Evolutionary conservation across 2,329 filamentous ascomycete genomes (phyloP).

Genomic region (Fusarium torreyae): DNA sequence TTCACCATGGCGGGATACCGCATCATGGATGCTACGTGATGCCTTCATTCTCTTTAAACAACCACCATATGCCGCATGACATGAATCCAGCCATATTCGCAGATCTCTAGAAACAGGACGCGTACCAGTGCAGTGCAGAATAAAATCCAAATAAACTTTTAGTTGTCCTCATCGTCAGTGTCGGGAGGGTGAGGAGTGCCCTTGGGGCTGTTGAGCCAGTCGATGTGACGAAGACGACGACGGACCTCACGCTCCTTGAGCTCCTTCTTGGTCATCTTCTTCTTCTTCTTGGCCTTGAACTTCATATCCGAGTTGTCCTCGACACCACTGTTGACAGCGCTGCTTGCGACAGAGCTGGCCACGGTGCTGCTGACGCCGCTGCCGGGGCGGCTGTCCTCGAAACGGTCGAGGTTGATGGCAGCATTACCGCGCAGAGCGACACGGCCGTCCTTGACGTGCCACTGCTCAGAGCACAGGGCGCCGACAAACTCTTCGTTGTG

Average conservation of each 20-base stretch:
- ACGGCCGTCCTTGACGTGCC: constrained; percentile 91
- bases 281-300: constrained; percentile 94
- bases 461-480: constrained; percentile 94
- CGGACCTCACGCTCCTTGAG: constrained; percentile 93
- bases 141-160: constrained; percentile 27
- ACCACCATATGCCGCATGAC: constrained; percentile 18
- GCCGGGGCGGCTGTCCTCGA: constrained; percentile 84
- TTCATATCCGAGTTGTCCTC: constrained; percentile 87
- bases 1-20: constrained; percentile 38
- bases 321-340: constrained; percentile 81
- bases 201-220: constrained; percentile 88
- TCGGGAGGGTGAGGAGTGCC: constrained; percentile 83
- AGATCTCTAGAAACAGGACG: constrained; percentile 19
- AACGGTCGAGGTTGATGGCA: constrained; percentile 82
- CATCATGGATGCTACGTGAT: constrained; percentile 17
- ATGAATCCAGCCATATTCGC: constrained; percentile 26
- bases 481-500: constrained; percentile 99
- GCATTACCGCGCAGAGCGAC: constrained; percentile 87
- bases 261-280: constrained; percentile 98
- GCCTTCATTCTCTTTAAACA: constrained; percentile 28
- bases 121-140: constrained; percentile 10
- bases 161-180: constrained; percentile 79
- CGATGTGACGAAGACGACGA: constrained; percentile 86
- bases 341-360: constrained; percentile 68
- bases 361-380: constrained; percentile 69